These are phyloP conservation scores for Tricholoma matsutake DNA, from an alignment of 768 basidiomycete genomes.

Conservation along the genomic window DNA sequence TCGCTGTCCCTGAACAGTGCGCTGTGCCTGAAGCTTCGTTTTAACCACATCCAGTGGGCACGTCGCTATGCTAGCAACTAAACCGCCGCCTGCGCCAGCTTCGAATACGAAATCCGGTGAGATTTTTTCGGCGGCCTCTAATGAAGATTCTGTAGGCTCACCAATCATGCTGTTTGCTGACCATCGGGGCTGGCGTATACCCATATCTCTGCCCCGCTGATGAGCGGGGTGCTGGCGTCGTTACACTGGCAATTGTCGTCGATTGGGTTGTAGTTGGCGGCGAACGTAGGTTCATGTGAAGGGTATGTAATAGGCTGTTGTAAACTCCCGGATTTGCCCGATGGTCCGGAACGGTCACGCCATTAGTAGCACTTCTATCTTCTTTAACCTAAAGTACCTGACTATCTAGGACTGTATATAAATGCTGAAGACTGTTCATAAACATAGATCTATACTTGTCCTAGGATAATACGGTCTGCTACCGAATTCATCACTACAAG, in stretches of 20 bases:
- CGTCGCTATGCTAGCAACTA: constrained; percentile 89
- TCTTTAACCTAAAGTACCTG: background rate
- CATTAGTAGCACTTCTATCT: background rate
- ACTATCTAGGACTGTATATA: background rate
- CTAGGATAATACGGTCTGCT: no score
- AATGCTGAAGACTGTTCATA: background rate
- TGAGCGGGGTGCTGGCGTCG: constrained; percentile 43
- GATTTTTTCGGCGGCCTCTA: constrained; percentile 2
- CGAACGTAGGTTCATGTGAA: background rate
- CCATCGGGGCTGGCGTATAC: constrained; percentile 57
- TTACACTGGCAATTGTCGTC: background rate
- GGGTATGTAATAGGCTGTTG: background rate
- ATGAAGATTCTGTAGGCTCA: constrained; percentile 31
- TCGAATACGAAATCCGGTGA: constrained; percentile 9
- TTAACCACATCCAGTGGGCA: constrained; percentile 98
- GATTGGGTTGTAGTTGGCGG: background rate
- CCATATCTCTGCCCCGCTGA: constrained; percentile 68
- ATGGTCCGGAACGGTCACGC: background rate
- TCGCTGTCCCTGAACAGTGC: constrained; percentile 59
- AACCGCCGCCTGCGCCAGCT: constrained; percentile 95
- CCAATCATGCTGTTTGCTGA: constrained; percentile 82
- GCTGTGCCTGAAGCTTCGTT: constrained; percentile 96
- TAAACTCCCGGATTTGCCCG: background rate
- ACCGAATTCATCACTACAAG: no score
- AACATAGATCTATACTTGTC: background rate